A percentile compares a stretch with the other conserved stretches of the same genome.
These are phyloP conservation scores for Cryomyces antarcticus DNA, from an alignment of 495 filamentous ascomycete species.

Conservation along the genomic window DNA sequence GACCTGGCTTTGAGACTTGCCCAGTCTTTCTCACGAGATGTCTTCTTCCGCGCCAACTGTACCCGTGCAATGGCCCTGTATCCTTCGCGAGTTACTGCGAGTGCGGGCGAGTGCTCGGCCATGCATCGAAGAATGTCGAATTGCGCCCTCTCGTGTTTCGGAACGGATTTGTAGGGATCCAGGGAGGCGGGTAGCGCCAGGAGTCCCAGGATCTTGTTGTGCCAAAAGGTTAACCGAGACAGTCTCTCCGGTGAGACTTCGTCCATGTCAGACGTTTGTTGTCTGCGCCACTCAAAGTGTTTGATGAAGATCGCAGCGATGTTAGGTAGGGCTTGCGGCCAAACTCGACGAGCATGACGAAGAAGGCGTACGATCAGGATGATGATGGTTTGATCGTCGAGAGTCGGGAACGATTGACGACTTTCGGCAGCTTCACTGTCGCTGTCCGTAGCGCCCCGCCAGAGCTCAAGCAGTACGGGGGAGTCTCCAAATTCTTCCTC, in stretches of 20 bases:
- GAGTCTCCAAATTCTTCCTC: no score
- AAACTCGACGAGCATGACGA: constrained; percentile 34
- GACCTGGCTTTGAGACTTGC: constrained; percentile 35
- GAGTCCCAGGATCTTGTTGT: constrained; percentile 33
- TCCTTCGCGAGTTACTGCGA: constrained; percentile 37
- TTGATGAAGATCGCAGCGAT: constrained; percentile 20
- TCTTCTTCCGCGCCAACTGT: constrained; percentile 46
- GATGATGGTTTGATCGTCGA: constrained; percentile 12
- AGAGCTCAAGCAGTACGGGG: no score
- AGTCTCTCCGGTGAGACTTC: constrained; percentile 6
- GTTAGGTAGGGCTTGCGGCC: constrained; percentile 31
- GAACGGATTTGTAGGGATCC: constrained; percentile 27
- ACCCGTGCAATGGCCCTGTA: constrained; percentile 38
- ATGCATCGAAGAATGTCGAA: constrained; percentile 42
- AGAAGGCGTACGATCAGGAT: constrained; percentile 31
- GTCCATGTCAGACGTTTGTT: background rate
- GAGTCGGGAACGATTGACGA: background rate
- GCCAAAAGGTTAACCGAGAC: constrained; percentile 2
- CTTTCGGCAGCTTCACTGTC: no score
- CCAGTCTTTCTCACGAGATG: constrained; percentile 33
- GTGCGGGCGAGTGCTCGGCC: constrained; percentile 31
- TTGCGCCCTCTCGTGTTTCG: constrained; percentile 37
- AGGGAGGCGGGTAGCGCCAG: constrained; percentile 31
- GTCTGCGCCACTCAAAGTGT: constrained; percentile 5
- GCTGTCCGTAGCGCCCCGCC: no score